phyloP scores from a whole-genome alignment of 768 basidiomycete species.

The Lactarius trivialis region DNA sequence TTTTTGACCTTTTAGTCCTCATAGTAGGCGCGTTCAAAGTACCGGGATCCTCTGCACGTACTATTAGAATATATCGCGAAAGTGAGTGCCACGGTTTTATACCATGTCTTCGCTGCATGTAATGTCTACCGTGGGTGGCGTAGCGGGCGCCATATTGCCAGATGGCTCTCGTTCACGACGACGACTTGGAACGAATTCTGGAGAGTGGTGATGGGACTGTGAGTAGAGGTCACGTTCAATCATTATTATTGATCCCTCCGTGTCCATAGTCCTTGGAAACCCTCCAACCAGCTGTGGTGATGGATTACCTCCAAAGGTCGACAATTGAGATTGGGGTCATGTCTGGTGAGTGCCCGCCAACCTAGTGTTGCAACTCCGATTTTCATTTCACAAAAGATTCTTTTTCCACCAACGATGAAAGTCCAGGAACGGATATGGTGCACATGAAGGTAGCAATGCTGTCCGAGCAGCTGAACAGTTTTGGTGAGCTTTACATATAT shows the following conservation, averaged over 20 bases:
- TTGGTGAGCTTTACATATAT: neutral
- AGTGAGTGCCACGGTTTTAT: neutral
- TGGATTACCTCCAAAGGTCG: too few relatives aligned
- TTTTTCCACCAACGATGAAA: neutral
- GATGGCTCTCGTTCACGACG: too few relatives aligned
- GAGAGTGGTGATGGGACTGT: too few relatives aligned
- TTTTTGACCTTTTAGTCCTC: neutral
- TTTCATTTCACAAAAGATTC: neutral
- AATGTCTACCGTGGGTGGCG: neutral
- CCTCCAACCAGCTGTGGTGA: neutral
- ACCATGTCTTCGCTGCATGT: too few relatives aligned
- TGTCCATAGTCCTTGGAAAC: neutral
- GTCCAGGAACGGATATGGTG: neutral
- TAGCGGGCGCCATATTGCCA: neutral
- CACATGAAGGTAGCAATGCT: neutral
- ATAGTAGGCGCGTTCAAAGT: neutral
- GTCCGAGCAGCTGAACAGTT: neutral
- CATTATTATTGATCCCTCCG: neutral
- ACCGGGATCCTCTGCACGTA: too few relatives aligned
- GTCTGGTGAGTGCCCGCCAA: neutral
- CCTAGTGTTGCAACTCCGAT: neutral
- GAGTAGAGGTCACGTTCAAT: too few relatives aligned
- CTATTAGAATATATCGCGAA: too few relatives aligned
- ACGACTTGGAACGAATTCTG: too few relatives aligned
- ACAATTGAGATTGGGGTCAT: neutral